Percentiles rank a stretch among this genome's conserved stretches.
Evolutionary conservation across 306 rosid genomes (phyloP).

Genomic region (Glycine latifolia): DNA sequence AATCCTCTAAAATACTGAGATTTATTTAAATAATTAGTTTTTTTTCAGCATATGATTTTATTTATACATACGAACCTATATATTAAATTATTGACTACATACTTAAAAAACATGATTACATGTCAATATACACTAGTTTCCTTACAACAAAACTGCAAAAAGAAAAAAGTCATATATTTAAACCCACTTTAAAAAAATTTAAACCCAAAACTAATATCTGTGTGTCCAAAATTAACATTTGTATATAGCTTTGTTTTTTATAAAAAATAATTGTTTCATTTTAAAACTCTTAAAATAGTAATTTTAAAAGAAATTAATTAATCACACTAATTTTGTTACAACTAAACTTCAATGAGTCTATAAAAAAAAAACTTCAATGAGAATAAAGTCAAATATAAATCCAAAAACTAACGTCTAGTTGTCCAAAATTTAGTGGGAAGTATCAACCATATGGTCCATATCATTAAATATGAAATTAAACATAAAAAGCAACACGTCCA

Average conservation of each 20-base stretch:
- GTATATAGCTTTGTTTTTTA: not conserved
- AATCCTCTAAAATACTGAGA: too few relatives aligned
- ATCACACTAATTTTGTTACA: not conserved
- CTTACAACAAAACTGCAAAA: too few relatives aligned
- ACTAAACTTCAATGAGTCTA: too few relatives aligned
- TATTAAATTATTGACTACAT: too few relatives aligned
- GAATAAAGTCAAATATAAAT: not conserved
- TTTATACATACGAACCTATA: too few relatives aligned
- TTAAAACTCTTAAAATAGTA: not conserved
- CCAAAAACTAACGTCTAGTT: not conserved
- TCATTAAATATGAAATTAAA: conserved; percentile 13
- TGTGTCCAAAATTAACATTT: not conserved
- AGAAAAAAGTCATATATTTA: not conserved
- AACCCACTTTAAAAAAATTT: not conserved
- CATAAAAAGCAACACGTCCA: not conserved
- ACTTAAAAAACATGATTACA: too few relatives aligned
- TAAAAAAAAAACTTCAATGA: not conserved
- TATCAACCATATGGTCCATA: conserved; percentile 8
- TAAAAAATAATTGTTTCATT: not conserved
- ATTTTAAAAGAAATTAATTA: not conserved
- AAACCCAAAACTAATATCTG: not conserved
- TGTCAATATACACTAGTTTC: too few relatives aligned
- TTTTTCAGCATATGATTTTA: too few relatives aligned
- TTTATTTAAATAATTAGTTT: too few relatives aligned
- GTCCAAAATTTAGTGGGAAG: not conserved